Base-by-base conservation (phyloP, 1,284 basidiomycete species). In the Ceratobasidium sp. region DNA sequence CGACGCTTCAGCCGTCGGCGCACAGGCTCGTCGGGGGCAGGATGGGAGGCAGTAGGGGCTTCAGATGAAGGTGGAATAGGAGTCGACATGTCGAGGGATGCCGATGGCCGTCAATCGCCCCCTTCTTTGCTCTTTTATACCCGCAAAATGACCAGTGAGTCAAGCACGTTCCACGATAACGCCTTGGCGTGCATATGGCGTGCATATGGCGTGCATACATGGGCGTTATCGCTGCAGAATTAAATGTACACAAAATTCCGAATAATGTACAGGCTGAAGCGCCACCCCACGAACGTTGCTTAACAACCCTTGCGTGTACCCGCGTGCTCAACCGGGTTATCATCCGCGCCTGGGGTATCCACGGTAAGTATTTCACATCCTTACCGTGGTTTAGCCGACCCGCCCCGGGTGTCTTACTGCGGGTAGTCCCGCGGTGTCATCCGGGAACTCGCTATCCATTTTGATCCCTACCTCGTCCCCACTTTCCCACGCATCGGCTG, bases 401-500 rank as follows among this genome's bases (percentile, higher is more conserved):
- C 65, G 16, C 2, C 50, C 65, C 65, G 30, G 48, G 14, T 67
- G 8, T 8, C 30, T 38, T 12, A 41, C 65, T 48, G 50, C 16
- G 27, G 65, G 44, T 50, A 10, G 38, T 50, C 30, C 44, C 48
- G n/a, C 50, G 48, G 65, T 16, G 1, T 33, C 23, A 67, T 44
- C 44, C 65, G 30, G 44, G 27, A 38, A 27, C 1, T 23, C 48
- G 65, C 65, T 67, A 67, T 67, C 65, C 65, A 67, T 67, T 50
- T 67, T 67, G 35, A 35, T 67, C 65, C 65, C 65, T 52, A 30
- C 27, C 41, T 67, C 44, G 65, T 38, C 38, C 60, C 23, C 35
- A n/a, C 16, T 66, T 75, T 75, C 73, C 62, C 73, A 75, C 73
- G 73, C 73, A 35, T 55, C 33, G 3, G 60, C 50, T 75, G 73